Evolutionary conservation across 2,329 filamentous ascomycete species (phyloP).

Genomic region (Alternaria sp.): DNA sequence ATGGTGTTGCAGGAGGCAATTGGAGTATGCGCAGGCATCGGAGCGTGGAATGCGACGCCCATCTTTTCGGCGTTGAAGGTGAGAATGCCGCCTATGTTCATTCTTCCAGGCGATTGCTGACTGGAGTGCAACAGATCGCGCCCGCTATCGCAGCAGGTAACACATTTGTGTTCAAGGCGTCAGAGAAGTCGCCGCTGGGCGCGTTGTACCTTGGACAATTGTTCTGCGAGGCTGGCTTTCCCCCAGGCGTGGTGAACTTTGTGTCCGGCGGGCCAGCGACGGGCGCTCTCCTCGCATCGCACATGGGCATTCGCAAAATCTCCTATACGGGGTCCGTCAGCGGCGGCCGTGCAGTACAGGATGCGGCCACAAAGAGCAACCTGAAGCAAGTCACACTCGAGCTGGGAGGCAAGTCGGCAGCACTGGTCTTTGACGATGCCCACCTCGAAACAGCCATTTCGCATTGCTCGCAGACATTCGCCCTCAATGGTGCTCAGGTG

Average conservation of each 20-base stretch:
- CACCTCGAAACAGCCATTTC: conserved; percentile 54
- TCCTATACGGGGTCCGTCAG: conserved; percentile 50
- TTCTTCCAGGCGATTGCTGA: conserved; percentile 5
- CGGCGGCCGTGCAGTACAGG: conserved; percentile 49
- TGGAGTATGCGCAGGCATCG: conserved; percentile 41
- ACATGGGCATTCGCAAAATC: conserved; percentile 53
- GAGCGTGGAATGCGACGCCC: conserved; percentile 35
- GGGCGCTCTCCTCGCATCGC: conserved; percentile 46
- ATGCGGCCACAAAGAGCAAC: conserved; percentile 47
- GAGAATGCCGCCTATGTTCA: background rate
- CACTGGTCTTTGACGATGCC: conserved; percentile 56
- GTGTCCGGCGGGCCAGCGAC: conserved; percentile 38
- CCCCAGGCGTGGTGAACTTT: conserved; percentile 51
- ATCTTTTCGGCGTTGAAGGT: conserved; percentile 13
- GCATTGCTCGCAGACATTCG: conserved; percentile 1
- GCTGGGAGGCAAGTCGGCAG: conserved; percentile 56
- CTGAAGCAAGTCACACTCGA: conserved; percentile 54
- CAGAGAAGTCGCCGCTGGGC: conserved; percentile 36
- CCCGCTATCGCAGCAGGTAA: conserved; percentile 44
- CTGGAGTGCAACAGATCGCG: conserved; percentile 35
- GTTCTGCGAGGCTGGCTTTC: conserved; percentile 44
- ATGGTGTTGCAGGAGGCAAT: conserved; percentile 20
- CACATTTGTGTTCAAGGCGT: conserved; percentile 38
- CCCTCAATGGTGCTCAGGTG: conserved; percentile 3
- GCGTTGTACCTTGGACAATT: conserved; percentile 30